Base-by-base conservation (phyloP, 495 filamentous ascomycete genomes). In the Penicilliopsis zonata region DNA sequence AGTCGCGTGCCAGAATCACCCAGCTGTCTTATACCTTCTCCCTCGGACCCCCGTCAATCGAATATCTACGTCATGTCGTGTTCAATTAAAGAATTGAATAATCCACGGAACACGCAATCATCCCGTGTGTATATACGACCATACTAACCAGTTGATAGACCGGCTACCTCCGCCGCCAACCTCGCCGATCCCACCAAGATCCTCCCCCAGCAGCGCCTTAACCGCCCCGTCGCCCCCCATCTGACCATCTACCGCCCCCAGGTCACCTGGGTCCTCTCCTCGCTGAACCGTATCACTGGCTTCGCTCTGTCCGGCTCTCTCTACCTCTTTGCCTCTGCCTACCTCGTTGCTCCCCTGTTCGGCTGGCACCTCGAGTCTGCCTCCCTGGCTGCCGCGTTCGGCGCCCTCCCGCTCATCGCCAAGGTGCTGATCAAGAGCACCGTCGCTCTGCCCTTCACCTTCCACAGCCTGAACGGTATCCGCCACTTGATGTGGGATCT, bases 401-500 rank as follows among this genome's bases (percentile, higher is more conserved):
- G 66, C 18, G 60, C 74, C 28, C 73, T 86, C 40, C 82, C 86
- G 5, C 22, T 80, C 14, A 61, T 66, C 28, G 67, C 66, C 38
- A 85, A 90, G 71, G 48, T 81, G 30, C 47, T 49, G n/a, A 42
- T 83, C 37, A 99, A 99, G 74, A 57, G 71, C 35, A 40, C 63
- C 9, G 34, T 83, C 20, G 82, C 84, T 24, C 69, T 81, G 55
- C 88, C 87, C 13, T 94, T 99, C 57, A 75, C 76, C 20, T 96
- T 76, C 64, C 92, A 99, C 61, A 56, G 55, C 38, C 52, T 86
- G 43, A 95, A 93, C 61, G 90, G 92, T 15, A 34, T 92, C n/a
- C 74, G 86, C 48, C 90, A 96, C 69, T 66, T 99, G 59, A 41
- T 69, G 18, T 94, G 83, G 80, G 90, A 99, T 69, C 53, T 76